Percentiles rank a stretch among this genome's conserved stretches.
Conservation (phyloP, 345 rosid species). For the Rhodomyrtus tomentosa region DNA sequence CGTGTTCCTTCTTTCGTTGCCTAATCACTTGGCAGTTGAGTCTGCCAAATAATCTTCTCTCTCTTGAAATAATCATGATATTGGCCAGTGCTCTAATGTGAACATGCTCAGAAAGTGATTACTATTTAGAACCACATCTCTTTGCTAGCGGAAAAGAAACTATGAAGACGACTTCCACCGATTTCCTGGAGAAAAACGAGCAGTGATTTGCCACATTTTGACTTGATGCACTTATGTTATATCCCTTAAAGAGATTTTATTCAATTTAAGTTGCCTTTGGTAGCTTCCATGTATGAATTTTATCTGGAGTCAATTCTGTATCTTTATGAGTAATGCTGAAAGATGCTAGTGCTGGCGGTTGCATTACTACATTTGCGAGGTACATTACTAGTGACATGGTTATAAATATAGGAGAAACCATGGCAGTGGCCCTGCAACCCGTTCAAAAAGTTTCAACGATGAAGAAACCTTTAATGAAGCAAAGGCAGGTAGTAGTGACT, state of each 20-base stretch:
- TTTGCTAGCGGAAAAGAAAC: background rate
- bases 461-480: conserved; percentile 25
- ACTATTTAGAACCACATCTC: background rate
- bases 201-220: background rate
- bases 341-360: background rate
- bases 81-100: background rate
- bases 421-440: conserved; percentile 34
- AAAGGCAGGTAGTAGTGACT: conserved; percentile 44
- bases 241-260: background rate
- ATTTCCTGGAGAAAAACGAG: background rate
- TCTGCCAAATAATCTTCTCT: background rate
- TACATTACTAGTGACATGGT: background rate
- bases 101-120: background rate
- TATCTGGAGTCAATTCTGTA: background rate
- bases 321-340: background rate
- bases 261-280: background rate
- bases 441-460: conserved; percentile 17
- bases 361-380: background rate
- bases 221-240: background rate
- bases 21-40: background rate
- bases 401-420: conserved; percentile 13
- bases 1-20: background rate
- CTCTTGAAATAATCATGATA: background rate
- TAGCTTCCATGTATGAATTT: background rate
- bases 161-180: background rate